Base-by-base conservation (phyloP, 2,329 filamentous ascomycete genomes). In the Metarhizium robertsii region DNA sequence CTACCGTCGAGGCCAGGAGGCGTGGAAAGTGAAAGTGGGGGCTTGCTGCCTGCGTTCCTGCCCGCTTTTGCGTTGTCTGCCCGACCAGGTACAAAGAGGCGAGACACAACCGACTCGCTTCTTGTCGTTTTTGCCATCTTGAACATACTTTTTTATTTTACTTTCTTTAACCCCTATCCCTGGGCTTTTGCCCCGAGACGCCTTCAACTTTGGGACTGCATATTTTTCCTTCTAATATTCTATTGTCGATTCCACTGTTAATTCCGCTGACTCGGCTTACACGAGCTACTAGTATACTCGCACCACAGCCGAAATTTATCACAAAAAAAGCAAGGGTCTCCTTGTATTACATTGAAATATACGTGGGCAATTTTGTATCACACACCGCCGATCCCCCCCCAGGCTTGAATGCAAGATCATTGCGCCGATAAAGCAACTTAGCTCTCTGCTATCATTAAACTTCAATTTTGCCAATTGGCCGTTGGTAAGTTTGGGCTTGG, bases 41-140 rank as follows among this genome's bases (percentile, higher is more conserved):
- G 49, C 42, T 54, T 50, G 53, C 53, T 54, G 53, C 47, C 53
- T 50, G 47, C 34, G 46, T 54, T 32, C 53, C 53, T 50, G 47
- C 53, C 53, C 53, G 34, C 47, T 50, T 34, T 45, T 54, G 45
- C 25, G 46, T 53, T 49, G 52, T 48, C 43, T 49, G 53, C 47
- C 53, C 38, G 47, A 54, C 53, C 53, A 53, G 18, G 53, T 55
- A 52, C 53, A 55, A 52, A 55, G 53, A 40, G 42, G 8, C 6
- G 42, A 42, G 42, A 48, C 51, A 46, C 49, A 40, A 36, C 20
- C 7, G 20, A 20, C 18, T 48, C 30, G 14, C 43, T 34, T 32
- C 18, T 48, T 43, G 45, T 6, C 13, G 14, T 13, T 29, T 13
- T 14, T 4, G 25, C 25, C 43, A 46, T 25, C 20, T 46, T 46